phyloP scores from a whole-genome alignment of 345 rosid genomes.

The Cardamine chenopodiifolia region DNA sequence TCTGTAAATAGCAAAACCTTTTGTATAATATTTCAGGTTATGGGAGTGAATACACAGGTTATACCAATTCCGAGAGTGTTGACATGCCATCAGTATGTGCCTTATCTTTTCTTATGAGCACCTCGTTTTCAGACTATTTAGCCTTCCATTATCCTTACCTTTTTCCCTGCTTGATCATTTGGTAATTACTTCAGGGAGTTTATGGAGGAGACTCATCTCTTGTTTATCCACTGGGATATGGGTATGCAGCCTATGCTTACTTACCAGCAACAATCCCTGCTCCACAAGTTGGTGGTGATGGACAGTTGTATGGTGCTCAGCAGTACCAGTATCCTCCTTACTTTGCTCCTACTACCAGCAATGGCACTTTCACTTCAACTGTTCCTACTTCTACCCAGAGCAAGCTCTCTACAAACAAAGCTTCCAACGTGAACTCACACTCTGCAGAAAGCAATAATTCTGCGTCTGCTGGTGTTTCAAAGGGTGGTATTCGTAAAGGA shows the following conservation, averaged over 20 bases:
- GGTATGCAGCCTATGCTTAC: conserved; percentile 51
- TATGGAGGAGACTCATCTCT: background rate
- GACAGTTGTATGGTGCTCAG: conserved; percentile 70
- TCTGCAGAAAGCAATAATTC: conserved; percentile 51
- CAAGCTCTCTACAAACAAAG: conserved; percentile 42
- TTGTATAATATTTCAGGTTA: too few species aligned
- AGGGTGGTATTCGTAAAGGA: conserved; percentile 46
- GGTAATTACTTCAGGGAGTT: conserved; percentile 41
- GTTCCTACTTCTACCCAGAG: conserved; percentile 46
- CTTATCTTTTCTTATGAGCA: too few species aligned
- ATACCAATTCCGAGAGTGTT: too few species aligned
- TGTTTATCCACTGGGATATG: conserved; percentile 50
- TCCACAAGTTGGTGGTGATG: conserved; percentile 72
- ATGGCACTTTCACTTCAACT: conserved; percentile 51
- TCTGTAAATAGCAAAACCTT: too few species aligned
- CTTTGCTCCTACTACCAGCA: conserved; percentile 53
- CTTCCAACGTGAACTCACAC: conserved; percentile 52
- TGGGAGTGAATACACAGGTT: too few species aligned
- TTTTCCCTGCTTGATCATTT: background rate
- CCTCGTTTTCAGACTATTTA: too few species aligned
- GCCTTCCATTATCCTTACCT: too few species aligned
- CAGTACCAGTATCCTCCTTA: conserved; percentile 68
- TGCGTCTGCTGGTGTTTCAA: conserved; percentile 45
- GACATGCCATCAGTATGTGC: too few species aligned
- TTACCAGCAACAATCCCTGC: conserved; percentile 70